Evolutionary conservation across 441 rosid species (phyloP), one percentile per base, ranked within the genome.

Genomic region (Bruguiera hainesii): DNA sequence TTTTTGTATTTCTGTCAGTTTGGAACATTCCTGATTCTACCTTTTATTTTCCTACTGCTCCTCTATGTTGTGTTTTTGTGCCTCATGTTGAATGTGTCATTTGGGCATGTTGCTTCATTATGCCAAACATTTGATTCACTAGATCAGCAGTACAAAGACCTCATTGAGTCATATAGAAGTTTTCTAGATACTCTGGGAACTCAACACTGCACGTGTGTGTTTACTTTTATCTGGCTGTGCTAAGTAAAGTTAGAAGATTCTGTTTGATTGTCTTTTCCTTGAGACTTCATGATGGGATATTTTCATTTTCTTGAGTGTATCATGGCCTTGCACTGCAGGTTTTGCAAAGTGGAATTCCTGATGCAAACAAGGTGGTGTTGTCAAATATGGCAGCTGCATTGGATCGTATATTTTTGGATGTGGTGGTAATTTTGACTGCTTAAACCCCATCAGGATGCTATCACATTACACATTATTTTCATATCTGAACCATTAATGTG

Each of bases 371-470:
- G 74, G 79, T 83, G 72, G 83, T 86, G 39, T 25, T 95, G 80
- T 79, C 97, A 64, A 92, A 90, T 77, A 95, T 95, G 97, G 84
- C 89, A 71, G 85, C 76, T 65, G 84, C 84, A 35, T 82, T 95
- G 64, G 96, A 95, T 79, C 88, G 88, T 49, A 80, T 90, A 73
- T 84, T 82, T 78, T 75, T 84, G 78, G 98, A 93, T 67, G 85
- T 86, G 58, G 90, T 87, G 99, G 99, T 92, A 78, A 78, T 68
- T 64, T 71, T 66, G 71, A 23, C 52, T 60, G 55, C 56, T 48
- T 51, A 50, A 72, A 9, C 67, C 49, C 18, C 65, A 58, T 67
- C 60, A 72, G 56, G 65, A 66, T 74, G 66, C 69, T 71, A 72
- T 65, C 1, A 4, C 69, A 50, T 65, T 49, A 50, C 39, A 67